Percentiles rank a stretch among this genome's conserved stretches.
Evolutionary conservation across 225 moss, liverwort and hornwort genomes (phyloP).

Genomic region (Sphagnum tenellum): DNA sequence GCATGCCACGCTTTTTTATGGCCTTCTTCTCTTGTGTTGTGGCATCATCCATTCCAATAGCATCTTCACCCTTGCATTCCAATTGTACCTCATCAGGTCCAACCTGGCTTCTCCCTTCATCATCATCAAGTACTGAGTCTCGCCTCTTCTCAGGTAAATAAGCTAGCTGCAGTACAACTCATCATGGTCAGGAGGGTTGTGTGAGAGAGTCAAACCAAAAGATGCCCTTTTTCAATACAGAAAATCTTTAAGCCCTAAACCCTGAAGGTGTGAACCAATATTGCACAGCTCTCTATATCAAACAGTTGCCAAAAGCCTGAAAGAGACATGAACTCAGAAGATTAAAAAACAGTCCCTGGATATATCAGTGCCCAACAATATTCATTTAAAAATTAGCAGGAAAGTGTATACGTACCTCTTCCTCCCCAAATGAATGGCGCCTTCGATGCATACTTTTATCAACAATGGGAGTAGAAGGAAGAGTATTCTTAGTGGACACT

Average conservation of each 20-base stretch:
- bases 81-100: conserved; percentile 46
- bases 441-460: conserved; percentile 74
- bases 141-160: conserved; percentile 93
- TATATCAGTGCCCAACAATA: no score
- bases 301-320: no score
- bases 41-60: conserved; percentile 54
- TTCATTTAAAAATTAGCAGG: no score
- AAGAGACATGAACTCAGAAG: no score
- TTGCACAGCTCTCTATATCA: no score
- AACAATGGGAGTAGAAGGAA: conserved; percentile 62
- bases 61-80: conserved; percentile 42
- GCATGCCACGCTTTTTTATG: conserved; percentile 93
- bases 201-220: no score
- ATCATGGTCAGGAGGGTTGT: no score
- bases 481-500: conserved; percentile 88
- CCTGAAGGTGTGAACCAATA: no score
- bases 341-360: no score
- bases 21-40: conserved; percentile 89
- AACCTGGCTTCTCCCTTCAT: conserved; percentile 63
- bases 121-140: conserved; percentile 74
- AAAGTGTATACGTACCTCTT: conserved; percentile 47
- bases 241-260: no score
- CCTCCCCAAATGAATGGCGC: conserved; percentile 93
- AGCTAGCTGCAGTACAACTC: conserved; percentile 48
- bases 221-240: no score